Percentiles rank a stretch among this genome's conserved stretches.
Evolutionary conservation across 768 basidiomycete species (phyloP).

Genomic region (Leccinum imitatum): DNA sequence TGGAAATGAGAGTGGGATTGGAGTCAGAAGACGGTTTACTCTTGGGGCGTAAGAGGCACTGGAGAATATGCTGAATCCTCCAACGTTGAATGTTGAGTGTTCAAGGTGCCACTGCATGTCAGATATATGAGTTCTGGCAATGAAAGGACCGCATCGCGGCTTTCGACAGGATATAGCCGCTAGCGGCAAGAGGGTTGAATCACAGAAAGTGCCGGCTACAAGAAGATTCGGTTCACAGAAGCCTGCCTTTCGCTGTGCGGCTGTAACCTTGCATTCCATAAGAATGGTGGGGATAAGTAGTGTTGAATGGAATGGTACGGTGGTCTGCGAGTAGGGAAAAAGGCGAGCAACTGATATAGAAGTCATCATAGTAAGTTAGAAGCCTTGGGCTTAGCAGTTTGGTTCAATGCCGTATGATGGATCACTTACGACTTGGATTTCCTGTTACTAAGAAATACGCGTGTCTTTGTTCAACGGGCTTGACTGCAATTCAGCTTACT

Average conservation of each 20-base stretch:
- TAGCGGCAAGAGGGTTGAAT: constrained; percentile 3
- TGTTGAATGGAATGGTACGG: not conserved
- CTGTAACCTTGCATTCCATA: too few relatives aligned
- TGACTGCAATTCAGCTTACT: too few relatives aligned
- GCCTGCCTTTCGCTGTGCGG: not conserved
- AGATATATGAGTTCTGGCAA: not conserved
- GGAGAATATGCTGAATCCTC: not conserved
- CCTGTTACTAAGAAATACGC: too few relatives aligned
- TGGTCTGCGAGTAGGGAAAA: not conserved
- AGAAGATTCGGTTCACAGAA: not conserved
- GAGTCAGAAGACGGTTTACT: not conserved
- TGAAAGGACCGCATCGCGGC: not conserved
- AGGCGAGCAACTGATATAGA: not conserved
- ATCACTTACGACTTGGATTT: too few relatives aligned
- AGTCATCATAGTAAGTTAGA: too few relatives aligned
- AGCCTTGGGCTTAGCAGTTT: too few relatives aligned
- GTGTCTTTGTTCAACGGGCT: too few relatives aligned
- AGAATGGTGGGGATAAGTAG: not conserved
- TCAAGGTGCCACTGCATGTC: not conserved
- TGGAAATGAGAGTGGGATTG: constrained; percentile 1
- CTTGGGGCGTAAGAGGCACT: not conserved
- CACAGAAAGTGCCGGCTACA: not conserved
- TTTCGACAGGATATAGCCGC: not conserved
- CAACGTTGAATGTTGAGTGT: constrained; percentile 12
- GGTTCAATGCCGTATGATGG: too few relatives aligned